These are phyloP conservation scores for Saccharomyces kudriavzevii DNA, from an alignment of 805 yeast genomes.

Conservation along the genomic window DNA sequence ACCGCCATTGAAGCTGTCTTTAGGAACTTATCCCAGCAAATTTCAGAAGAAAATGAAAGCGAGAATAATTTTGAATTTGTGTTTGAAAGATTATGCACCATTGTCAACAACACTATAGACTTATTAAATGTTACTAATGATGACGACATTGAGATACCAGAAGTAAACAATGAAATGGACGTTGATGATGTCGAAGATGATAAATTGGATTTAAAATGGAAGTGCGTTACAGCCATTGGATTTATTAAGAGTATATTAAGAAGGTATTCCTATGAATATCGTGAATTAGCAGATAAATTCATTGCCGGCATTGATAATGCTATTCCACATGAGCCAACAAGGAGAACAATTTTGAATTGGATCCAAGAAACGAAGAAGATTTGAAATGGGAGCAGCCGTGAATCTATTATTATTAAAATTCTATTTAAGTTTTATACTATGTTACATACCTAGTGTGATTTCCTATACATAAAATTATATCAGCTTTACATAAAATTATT, in stretches of 20 bases:
- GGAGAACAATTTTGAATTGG: constrained; percentile 27
- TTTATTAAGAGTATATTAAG: constrained; percentile 35
- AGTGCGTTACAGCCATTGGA: constrained; percentile 32
- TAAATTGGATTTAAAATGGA: constrained; percentile 35
- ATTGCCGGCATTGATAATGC: constrained; percentile 29
- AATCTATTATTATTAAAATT: neutral
- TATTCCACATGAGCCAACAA: constrained; percentile 29
- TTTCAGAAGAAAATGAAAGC: constrained; percentile 13
- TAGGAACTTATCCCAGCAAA: constrained; percentile 28
- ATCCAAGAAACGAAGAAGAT: constrained; percentile 27
- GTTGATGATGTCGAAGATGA: constrained; percentile 16
- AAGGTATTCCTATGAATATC: constrained; percentile 39
- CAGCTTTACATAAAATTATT: neutral
- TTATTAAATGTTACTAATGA: constrained; percentile 12
- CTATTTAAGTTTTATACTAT: neutral
- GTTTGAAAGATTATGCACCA: constrained; percentile 20
- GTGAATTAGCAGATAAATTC: constrained; percentile 26
- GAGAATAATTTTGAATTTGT: constrained; percentile 25
- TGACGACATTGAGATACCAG: constrained; percentile 14
- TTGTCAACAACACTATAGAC: constrained; percentile 16
- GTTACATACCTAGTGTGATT: neutral
- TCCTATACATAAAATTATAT: neutral
- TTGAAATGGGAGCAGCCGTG: neutral
- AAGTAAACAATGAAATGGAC: constrained; percentile 17
- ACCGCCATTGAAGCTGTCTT: constrained; percentile 40